Percentiles rank a stretch among this genome's conserved stretches.
phyloP scores from a whole-genome alignment of 2,329 filamentous ascomycete genomes.

The Passalora sequoiae region DNA sequence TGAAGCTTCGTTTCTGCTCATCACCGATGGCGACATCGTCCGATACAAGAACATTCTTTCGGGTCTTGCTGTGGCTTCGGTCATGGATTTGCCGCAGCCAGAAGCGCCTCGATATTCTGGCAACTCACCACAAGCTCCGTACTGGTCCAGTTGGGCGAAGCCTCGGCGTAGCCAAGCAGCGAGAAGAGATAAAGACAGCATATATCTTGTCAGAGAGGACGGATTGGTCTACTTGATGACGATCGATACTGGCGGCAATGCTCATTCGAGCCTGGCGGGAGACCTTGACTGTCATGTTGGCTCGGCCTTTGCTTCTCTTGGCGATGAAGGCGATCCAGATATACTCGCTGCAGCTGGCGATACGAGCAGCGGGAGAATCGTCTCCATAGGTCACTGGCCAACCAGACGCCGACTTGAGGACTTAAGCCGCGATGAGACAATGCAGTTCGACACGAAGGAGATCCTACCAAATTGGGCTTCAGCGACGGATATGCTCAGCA shows the following conservation, averaged over 20 bases:
- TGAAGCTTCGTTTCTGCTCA: constrained; percentile 39
- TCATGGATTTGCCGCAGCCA: constrained; percentile 8
- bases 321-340: constrained; percentile 61
- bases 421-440: constrained; percentile 42
- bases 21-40: constrained; percentile 35
- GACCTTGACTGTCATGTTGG: constrained; percentile 69
- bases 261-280: constrained; percentile 53
- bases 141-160: constrained; percentile 79
- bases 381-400: constrained; percentile 28
- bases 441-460: constrained; percentile 47
- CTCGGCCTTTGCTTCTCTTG: constrained; percentile 68
- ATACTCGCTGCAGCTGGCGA: constrained; percentile 76
- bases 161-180: constrained; percentile 63
- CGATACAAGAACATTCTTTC: constrained; percentile 39
- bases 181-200: constrained; percentile 62
- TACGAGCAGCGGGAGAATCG: constrained; percentile 59
- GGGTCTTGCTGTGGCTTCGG: constrained; percentile 29
- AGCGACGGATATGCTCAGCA: constrained; percentile 44
- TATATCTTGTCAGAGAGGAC: constrained; percentile 86
- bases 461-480: constrained; percentile 59
- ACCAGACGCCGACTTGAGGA: constrained; percentile 34
- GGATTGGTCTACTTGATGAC: constrained; percentile 69
- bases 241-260: constrained; percentile 48
- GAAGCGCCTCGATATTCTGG: constrained; percentile 20
- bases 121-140: constrained; percentile 23